Evolutionary conservation across 495 filamentous ascomycete genomes (phyloP).

Genomic region (Xylaria curta): DNA sequence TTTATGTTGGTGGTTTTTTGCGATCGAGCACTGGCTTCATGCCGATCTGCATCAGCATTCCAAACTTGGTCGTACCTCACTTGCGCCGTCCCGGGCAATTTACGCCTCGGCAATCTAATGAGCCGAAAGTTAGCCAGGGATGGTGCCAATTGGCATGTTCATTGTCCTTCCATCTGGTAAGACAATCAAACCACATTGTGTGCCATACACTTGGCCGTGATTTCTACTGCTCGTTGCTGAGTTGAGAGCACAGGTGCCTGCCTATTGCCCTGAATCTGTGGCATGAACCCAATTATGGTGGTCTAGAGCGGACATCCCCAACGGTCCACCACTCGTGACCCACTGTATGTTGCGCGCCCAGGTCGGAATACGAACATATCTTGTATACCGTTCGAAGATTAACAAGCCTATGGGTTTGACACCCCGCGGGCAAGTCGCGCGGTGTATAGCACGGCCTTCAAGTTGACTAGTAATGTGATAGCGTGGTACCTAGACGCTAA

Average conservation of each 20-base stretch:
- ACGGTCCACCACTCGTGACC: constrained; percentile 39
- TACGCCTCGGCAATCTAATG: constrained; percentile 17
- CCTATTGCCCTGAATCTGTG: constrained; percentile 10
- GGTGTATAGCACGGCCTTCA: neutral
- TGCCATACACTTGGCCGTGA: constrained; percentile 11
- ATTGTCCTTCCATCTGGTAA: constrained; percentile 8
- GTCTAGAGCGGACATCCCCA: constrained; percentile 44
- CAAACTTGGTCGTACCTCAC: constrained; percentile 1
- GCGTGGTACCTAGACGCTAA: neutral
- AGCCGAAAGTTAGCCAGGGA: constrained; percentile 14
- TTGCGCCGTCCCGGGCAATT: constrained; percentile 7
- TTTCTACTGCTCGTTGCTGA: constrained; percentile 23
- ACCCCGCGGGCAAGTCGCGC: neutral
- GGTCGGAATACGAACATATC: constrained; percentile 36
- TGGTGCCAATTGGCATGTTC: constrained; percentile 20
- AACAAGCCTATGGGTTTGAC: constrained; percentile 17
- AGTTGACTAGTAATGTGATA: constrained; percentile 12
- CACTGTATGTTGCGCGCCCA: constrained; percentile 31
- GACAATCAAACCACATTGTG: constrained; percentile 15
- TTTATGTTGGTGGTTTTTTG: constrained; percentile 6
- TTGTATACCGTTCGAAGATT: constrained; percentile 15
- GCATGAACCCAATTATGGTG: constrained; percentile 36
- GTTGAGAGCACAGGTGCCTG: constrained; percentile 19
- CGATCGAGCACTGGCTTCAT: neutral
- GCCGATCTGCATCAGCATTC: constrained; percentile 10